phyloP scores from a whole-genome alignment of 2,329 filamentous ascomycete genomes.

The Botrytis sinoallii region DNA sequence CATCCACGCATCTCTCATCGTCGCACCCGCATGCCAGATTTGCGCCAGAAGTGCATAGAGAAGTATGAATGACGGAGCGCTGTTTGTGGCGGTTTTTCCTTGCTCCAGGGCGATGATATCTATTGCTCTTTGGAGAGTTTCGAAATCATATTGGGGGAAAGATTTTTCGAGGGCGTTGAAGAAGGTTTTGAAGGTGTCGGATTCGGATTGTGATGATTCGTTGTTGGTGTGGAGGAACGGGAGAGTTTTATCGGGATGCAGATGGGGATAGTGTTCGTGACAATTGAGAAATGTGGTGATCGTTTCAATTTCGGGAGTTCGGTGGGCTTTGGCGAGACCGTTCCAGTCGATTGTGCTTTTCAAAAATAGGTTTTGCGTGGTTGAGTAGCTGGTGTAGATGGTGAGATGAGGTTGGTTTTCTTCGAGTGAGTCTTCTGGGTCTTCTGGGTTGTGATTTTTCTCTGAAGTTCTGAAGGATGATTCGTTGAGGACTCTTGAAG shows the following conservation, averaged over 20 bases:
- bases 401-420: neutral
- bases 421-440: neutral
- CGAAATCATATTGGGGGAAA: neutral
- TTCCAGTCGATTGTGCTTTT: neutral
- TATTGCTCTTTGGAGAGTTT: neutral
- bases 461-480: neutral
- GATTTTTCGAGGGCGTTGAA: neutral
- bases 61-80: neutral
- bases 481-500: neutral
- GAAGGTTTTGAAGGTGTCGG: neutral
- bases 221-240: neutral
- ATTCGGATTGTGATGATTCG: neutral
- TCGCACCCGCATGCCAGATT: neutral
- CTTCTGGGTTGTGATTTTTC: rapidly evolving
- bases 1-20: neutral
- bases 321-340: neutral
- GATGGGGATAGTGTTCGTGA: neutral
- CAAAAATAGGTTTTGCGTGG: neutral
- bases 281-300: neutral
- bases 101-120: neutral
- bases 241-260: rapidly evolving
- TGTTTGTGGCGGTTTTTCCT: neutral
- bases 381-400: neutral
- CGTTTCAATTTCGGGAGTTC: neutral
- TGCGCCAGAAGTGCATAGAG: neutral